Conservation (phyloP, 202 grass and related monocot species). For the Eragrostis tef region DNA sequence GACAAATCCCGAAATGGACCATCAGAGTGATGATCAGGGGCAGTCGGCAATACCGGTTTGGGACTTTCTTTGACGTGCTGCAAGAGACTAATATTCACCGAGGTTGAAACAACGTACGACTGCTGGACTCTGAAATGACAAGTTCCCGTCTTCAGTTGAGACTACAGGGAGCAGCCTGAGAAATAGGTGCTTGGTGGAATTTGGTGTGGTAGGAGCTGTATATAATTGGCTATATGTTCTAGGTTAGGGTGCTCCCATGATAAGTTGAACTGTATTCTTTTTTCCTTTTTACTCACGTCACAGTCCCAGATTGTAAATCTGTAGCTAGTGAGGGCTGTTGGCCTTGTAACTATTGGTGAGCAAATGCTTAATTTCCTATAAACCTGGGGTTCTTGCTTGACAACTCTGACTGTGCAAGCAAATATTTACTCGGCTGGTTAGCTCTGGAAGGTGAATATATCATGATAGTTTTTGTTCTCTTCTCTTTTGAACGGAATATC, state of each 20-base stretch:
- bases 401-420: neutral
- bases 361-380: too few species aligned
- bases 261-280: neutral
- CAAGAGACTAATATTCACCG: neutral
- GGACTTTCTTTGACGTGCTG: slow-evolving; percentile 73
- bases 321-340: neutral
- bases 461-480: neutral
- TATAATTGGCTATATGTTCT: slow-evolving; percentile 17
- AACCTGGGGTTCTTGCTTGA: neutral
- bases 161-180: neutral
- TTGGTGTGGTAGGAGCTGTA: slow-evolving; percentile 21
- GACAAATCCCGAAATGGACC: slow-evolving; percentile 55
- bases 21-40: slow-evolving; percentile 62
- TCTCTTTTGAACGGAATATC: too few species aligned
- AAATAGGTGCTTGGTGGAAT: neutral
- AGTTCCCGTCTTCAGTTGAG: neutral
- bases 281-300: neutral
- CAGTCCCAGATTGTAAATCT: neutral
- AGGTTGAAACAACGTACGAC: neutral
- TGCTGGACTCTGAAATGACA: neutral
- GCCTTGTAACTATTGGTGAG: neutral
- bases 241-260: slow-evolving; percentile 18
- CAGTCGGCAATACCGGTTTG: slow-evolving; percentile 78
- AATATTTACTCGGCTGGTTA: neutral
- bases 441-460: neutral